Evolutionary conservation across 768 basidiomycete species (phyloP), one percentile per base, ranked within the genome.

Genomic region (Austroboletus festivus): DNA sequence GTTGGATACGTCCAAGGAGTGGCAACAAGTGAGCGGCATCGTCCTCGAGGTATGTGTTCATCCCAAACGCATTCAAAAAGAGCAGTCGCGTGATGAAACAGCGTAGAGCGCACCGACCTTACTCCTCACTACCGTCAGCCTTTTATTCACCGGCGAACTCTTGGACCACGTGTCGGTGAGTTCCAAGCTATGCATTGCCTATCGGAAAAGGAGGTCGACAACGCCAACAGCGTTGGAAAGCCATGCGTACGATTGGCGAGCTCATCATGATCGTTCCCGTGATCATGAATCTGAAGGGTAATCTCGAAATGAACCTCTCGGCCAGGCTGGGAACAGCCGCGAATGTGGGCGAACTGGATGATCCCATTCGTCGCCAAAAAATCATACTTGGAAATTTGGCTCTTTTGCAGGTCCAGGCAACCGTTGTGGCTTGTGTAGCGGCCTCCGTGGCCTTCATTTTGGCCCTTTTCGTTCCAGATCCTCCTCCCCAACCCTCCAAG

Each of bases 301-400:
- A 99, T 61, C 79, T 98, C 31, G 96, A 98, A 68, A 98, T 98
- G 95, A 97, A 96, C 55, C 83, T 99, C 7, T 94, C 93, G 4
- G 93, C 96, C 1, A 81, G 95, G 13, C 77, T 99, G n/a, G 87
- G 89, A 1, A 99, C 96, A 0, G 87, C 93, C 1, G 89, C 94
- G 5, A 96, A 97, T 57, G 85, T 94, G 43, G 95, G 95, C 38
- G 83, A 93, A 52, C 82, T 99, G 5, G 93, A 98, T 63, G 78
- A 83, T 28, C 81, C 82, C 0, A 56, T 64, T 2, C 73, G 72
- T 8, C 81, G 90, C 4, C 77, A 80, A 5, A 64, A 72, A 2
- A 80, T 95, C 51, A 76, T 99, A 28, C 50, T 81, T 3, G 93
- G 93, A 35, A 96, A 93, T 66, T 68, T 97, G 38, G 74, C 85